phyloP scores from a whole-genome alignment of 257 asterid species.

The Solanum gandarillasii region DNA sequence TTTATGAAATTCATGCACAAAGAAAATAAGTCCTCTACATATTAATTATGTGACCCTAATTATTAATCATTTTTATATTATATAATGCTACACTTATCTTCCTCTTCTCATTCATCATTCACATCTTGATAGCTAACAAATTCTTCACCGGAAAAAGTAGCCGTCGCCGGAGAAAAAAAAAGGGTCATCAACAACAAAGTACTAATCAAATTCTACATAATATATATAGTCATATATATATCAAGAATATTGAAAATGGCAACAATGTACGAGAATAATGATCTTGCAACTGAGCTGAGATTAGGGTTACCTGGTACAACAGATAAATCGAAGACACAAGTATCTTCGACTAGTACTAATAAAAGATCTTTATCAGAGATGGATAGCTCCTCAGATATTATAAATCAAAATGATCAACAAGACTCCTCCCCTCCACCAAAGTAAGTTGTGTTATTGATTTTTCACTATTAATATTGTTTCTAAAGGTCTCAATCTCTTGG shows the following conservation, averaged over 20 bases:
- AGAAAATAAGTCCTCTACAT: conserved; percentile 29
- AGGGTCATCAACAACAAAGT: not conserved
- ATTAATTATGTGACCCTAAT: conserved; percentile 15
- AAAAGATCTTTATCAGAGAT: not conserved
- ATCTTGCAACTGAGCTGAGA: not conserved
- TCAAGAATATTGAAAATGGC: not conserved
- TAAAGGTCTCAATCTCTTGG: not conserved
- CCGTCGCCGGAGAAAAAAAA: not conserved
- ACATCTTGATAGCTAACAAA: not conserved
- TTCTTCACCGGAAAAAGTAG: not conserved
- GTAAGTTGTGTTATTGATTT: not conserved
- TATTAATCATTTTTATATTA: not conserved
- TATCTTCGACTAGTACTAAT: not conserved
- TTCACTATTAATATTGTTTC: not conserved
- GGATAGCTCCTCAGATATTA: not conserved
- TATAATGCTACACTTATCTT: not conserved
- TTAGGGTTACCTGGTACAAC: not conserved
- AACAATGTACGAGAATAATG: not conserved
- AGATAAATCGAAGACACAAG: not conserved
- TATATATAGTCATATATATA: not conserved
- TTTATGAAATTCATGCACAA: conserved; percentile 41
- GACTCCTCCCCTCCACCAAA: not conserved
- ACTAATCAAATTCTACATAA: not conserved
- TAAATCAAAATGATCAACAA: not conserved
- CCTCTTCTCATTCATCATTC: not conserved